Evolutionary conservation across 2,329 filamentous ascomycete genomes (phyloP).

Genomic region (Claviceps maximensis): DNA sequence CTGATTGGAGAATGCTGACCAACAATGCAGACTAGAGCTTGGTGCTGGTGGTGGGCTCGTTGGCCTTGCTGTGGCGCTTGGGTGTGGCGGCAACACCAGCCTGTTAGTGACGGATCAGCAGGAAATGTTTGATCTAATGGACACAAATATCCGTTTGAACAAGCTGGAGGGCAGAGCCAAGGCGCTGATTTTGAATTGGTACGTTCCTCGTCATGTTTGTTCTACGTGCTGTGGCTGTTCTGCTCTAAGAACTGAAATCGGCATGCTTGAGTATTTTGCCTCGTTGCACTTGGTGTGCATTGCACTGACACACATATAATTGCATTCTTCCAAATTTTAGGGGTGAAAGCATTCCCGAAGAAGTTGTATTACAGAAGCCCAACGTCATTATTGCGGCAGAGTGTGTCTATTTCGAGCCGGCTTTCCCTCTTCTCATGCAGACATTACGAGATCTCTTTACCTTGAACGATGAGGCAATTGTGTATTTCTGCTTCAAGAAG

Average conservation of each 20-base stretch:
- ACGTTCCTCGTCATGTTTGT: slow-evolving; percentile 16
- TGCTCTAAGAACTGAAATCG: neutral
- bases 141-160: slow-evolving; percentile 78
- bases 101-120: slow-evolving; percentile 76
- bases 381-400: slow-evolving; percentile 87
- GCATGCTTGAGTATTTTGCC: neutral
- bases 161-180: slow-evolving; percentile 47
- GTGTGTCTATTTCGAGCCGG: slow-evolving; percentile 94
- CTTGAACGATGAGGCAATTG: slow-evolving; percentile 49
- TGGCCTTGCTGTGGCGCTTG: slow-evolving; percentile 48
- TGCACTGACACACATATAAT: neutral
- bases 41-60: slow-evolving; percentile 87
- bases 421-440: slow-evolving; percentile 73
- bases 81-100: slow-evolving; percentile 37
- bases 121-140: slow-evolving; percentile 76
- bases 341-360: slow-evolving; percentile 45
- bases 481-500: slow-evolving; percentile 92
- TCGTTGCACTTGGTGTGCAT: neutral
- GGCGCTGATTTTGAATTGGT: slow-evolving; percentile 72
- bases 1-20: slow-evolving; percentile 10
- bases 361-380: slow-evolving; percentile 44
- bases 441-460: slow-evolving; percentile 65
- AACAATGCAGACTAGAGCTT: slow-evolving; percentile 59
- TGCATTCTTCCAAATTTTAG: slow-evolving; percentile 21
- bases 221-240: neutral